Evolutionary conservation across 495 filamentous ascomycete species (phyloP).

Genomic region (Xylaria acuta): DNA sequence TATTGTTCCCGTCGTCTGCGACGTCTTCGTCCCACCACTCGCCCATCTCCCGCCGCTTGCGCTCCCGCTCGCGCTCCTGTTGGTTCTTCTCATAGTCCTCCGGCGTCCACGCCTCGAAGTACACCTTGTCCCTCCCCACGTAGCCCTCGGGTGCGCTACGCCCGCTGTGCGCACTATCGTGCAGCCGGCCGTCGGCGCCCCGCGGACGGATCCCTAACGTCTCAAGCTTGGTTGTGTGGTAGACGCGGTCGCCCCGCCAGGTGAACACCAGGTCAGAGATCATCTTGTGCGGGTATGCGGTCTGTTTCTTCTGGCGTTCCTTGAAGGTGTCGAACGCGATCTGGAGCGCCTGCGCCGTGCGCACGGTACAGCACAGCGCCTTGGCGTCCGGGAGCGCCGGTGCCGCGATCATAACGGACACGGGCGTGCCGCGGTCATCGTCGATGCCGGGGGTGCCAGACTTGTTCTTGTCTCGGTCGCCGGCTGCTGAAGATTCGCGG

Average conservation of each 20-base stretch:
- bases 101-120: constrained; percentile 77
- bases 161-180: constrained; percentile 36
- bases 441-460: constrained; percentile 1
- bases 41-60: constrained; percentile 36
- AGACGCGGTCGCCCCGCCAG: constrained; percentile 77
- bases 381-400: constrained; percentile 67
- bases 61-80: constrained; percentile 45
- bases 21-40: constrained; percentile 33
- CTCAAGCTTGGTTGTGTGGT: constrained; percentile 72
- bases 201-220: constrained; percentile 63
- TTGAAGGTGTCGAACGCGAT: constrained; percentile 71
- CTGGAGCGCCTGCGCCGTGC: constrained; percentile 66
- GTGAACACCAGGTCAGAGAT: constrained; percentile 64
- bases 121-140: constrained; percentile 53
- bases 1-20: neutral
- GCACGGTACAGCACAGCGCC: constrained; percentile 70
- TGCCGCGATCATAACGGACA: constrained; percentile 75
- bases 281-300: constrained; percentile 56
- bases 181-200: constrained; percentile 43
- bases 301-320: constrained; percentile 52
- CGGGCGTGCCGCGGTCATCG: constrained; percentile 37
- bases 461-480: constrained; percentile 27
- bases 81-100: constrained; percentile 59
- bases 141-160: constrained; percentile 37
- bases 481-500: constrained; percentile 26